Percentiles rank a stretch among this genome's conserved stretches.
Evolutionary conservation across 2,329 filamentous ascomycete species (phyloP).

Genomic region (Emmonsiellopsis sp.): DNA sequence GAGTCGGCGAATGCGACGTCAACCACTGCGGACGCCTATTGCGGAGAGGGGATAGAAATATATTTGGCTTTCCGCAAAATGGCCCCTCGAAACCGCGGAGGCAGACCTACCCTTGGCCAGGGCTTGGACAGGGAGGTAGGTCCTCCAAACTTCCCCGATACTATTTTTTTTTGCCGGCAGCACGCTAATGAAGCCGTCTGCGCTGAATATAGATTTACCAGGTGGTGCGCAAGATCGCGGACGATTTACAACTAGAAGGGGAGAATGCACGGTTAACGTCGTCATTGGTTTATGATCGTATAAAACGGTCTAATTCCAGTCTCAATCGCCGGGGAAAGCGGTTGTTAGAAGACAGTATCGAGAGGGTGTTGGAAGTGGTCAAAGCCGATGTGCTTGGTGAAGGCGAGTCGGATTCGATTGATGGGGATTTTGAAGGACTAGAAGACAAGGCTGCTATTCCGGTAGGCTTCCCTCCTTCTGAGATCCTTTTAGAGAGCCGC

Average conservation of each 20-base stretch:
- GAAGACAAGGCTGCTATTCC: constrained; percentile 25
- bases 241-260: constrained; percentile 48
- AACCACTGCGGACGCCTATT: neutral
- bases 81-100: constrained; percentile 30
- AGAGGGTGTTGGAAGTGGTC: constrained; percentile 66
- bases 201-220: constrained; percentile 53
- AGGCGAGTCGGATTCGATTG: constrained; percentile 41
- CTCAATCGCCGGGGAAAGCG: constrained; percentile 74
- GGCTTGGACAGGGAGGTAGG: constrained; percentile 55
- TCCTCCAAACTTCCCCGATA: neutral
- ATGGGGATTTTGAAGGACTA: constrained; percentile 42
- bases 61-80: constrained; percentile 15
- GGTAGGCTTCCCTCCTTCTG: constrained; percentile 14
- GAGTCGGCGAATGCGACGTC: neutral
- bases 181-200: neutral
- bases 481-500: neutral
- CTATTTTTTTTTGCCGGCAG: neutral
- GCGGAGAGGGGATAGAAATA: neutral
- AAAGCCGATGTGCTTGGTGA: constrained; percentile 53
- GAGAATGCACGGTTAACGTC: constrained; percentile 46
- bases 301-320: constrained; percentile 79
- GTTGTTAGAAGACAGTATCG: constrained; percentile 73
- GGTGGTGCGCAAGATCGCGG: constrained; percentile 65
- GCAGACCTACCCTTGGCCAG: constrained; percentile 41
- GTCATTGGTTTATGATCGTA: constrained; percentile 61